phyloP scores from a whole-genome alignment of 768 basidiomycete genomes.

The Leccinum truebloodii region DNA sequence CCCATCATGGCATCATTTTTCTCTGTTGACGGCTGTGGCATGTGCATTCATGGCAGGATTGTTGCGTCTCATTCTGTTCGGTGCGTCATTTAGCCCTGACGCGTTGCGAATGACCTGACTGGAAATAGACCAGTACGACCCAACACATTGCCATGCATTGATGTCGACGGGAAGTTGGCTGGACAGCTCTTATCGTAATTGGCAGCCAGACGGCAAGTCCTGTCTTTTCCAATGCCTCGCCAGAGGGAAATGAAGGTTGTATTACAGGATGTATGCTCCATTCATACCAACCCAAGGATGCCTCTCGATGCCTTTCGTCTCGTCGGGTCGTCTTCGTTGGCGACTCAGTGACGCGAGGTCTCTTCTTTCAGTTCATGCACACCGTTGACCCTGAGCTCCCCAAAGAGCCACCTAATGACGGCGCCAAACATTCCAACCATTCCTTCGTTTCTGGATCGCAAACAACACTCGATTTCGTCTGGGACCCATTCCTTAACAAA shows the following conservation, averaged over 20 bases:
- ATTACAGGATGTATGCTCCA: conserved; percentile 77
- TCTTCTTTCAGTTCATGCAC: conserved; percentile 76
- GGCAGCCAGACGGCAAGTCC: conserved; percentile 79
- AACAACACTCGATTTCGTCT: conserved; percentile 59
- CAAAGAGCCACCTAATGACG: conserved; percentile 50
- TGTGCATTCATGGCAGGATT: conserved; percentile 47
- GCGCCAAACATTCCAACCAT: conserved; percentile 71
- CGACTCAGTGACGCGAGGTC: conserved; percentile 77
- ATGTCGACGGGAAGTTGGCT: conserved; percentile 78
- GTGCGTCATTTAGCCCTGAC: conserved; percentile 33
- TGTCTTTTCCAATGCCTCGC: conserved; percentile 25
- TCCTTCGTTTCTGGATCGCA: conserved; percentile 46
- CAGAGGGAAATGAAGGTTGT: conserved; percentile 11
- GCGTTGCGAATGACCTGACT: conserved; percentile 1
- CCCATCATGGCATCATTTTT: conserved; percentile 53
- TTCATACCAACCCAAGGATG: conserved; percentile 57
- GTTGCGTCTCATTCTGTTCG: conserved; percentile 43
- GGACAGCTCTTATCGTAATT: conserved; percentile 62
- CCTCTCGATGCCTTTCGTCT: conserved; percentile 53
- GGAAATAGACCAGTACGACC: conserved; percentile 65
- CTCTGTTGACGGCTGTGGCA: conserved; percentile 39
- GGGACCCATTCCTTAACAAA: conserved; percentile 89
- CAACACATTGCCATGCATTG: conserved; percentile 69
- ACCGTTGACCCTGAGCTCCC: conserved; percentile 59
- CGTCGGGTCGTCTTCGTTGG: conserved; percentile 75